A percentile compares a stretch with the other conserved stretches of the same genome.
These are phyloP conservation scores for Nevesoporus exiguus DNA, from an alignment of 768 basidiomycete species.

Conservation along the genomic window DNA sequence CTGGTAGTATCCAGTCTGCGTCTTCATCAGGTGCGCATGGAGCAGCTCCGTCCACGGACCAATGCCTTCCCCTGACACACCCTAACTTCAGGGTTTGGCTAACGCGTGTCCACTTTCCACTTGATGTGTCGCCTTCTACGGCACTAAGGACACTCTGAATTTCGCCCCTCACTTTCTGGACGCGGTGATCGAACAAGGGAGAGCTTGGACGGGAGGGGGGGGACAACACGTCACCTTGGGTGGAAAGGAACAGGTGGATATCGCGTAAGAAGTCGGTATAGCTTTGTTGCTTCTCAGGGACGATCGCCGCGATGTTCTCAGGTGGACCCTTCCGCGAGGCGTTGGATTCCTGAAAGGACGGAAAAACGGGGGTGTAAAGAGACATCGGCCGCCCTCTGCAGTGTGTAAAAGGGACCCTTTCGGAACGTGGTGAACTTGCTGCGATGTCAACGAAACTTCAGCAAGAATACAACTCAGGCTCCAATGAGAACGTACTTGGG, in stretches of 20 bases:
- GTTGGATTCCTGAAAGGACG: conserved; percentile 16
- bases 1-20: conserved; percentile 38
- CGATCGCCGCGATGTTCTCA: neutral
- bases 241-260: conserved; percentile 32
- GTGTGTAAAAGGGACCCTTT: neutral
- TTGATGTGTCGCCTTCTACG: conserved; percentile 38
- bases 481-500: conserved; percentile 5
- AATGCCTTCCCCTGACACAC: conserved; percentile 36
- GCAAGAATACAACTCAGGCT: neutral
- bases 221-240: conserved; percentile 31
- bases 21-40: conserved; percentile 20
- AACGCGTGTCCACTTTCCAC: conserved; percentile 47
- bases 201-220: conserved; percentile 36
- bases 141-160: conserved; percentile 35
- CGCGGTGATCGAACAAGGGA: conserved; percentile 27
- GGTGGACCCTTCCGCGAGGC: conserved; percentile 6
- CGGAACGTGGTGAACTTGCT: neutral
- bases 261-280: conserved; percentile 30
- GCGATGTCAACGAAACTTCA: neutral
- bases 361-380: conserved; percentile 35
- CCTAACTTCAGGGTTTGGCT: conserved; percentile 39
- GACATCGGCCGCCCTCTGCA: conserved; percentile 23
- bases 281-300: conserved; percentile 11
- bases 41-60: conserved; percentile 25
- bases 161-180: conserved; percentile 31